These are phyloP conservation scores for Colletotrichum liriopes DNA, from an alignment of 2,329 filamentous ascomycete species.

Conservation along the genomic window DNA sequence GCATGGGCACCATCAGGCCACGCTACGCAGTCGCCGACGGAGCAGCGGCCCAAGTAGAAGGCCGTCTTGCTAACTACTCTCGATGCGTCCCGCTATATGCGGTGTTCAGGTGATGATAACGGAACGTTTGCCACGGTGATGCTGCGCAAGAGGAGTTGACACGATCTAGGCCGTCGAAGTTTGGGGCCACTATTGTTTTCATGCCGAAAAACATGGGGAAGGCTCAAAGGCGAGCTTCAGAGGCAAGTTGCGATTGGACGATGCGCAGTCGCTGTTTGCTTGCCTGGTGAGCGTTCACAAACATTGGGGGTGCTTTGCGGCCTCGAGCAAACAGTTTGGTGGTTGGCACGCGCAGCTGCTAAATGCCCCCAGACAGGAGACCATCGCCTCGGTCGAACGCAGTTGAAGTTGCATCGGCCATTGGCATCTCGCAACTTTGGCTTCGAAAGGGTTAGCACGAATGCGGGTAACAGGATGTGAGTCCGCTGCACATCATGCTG, in stretches of 20 bases:
- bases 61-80: background rate
- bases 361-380: background rate
- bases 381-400: background rate
- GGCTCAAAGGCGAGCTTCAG: too few species aligned
- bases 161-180: background rate
- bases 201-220: background rate
- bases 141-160: background rate
- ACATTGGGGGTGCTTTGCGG: too few species aligned
- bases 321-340: background rate
- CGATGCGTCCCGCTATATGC: background rate
- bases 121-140: background rate
- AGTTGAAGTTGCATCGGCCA: background rate
- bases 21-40: background rate
- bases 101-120: background rate
- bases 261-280: background rate
- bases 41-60: background rate
- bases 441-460: background rate
- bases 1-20: background rate
- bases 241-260: conserved; percentile 1
- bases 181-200: background rate
- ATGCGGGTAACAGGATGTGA: background rate
- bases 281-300: too few species aligned
- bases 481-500: background rate
- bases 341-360: background rate
- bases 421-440: background rate